Conservation (phyloP, 768 basidiomycete species). For the Tylopilus plumbeoviolaceoides region DNA sequence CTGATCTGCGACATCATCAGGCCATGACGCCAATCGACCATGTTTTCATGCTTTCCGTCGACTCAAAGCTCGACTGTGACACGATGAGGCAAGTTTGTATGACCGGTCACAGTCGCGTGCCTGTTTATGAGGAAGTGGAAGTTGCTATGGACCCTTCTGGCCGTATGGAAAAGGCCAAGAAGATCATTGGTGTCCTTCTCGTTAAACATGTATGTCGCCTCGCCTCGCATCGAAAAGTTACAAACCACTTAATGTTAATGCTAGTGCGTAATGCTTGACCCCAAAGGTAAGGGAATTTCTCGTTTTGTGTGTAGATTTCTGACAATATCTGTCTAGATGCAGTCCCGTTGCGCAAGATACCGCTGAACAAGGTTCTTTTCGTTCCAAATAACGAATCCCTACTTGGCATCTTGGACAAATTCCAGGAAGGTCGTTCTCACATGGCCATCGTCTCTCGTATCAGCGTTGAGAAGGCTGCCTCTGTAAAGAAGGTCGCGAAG, state of each 20-base stretch:
- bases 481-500: constrained; percentile 81
- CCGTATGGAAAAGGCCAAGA: constrained; percentile 59
- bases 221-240: background rate
- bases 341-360: constrained; percentile 75
- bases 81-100: constrained; percentile 70
- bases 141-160: constrained; percentile 39
- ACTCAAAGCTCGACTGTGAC: constrained; percentile 77
- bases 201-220: constrained; percentile 62
- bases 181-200: constrained; percentile 80
- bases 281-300: constrained; percentile 49
- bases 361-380: constrained; percentile 81
- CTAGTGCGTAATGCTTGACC: constrained; percentile 77
- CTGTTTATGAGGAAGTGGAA: constrained; percentile 76
- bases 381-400: constrained; percentile 85
- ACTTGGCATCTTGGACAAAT: constrained; percentile 48
- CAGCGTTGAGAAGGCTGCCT: constrained; percentile 68
- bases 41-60: constrained; percentile 87
- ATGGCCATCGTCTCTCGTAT: constrained; percentile 84
- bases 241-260: background rate
- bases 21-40: constrained; percentile 79
- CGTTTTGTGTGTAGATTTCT: background rate
- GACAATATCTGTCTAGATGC: constrained; percentile 49
- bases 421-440: no score
- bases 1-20: constrained; percentile 27
- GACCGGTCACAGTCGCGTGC: constrained; percentile 81